These are phyloP conservation scores for Stachybotrys elegans DNA, from an alignment of 2,329 filamentous ascomycete genomes.

Conservation along the genomic window DNA sequence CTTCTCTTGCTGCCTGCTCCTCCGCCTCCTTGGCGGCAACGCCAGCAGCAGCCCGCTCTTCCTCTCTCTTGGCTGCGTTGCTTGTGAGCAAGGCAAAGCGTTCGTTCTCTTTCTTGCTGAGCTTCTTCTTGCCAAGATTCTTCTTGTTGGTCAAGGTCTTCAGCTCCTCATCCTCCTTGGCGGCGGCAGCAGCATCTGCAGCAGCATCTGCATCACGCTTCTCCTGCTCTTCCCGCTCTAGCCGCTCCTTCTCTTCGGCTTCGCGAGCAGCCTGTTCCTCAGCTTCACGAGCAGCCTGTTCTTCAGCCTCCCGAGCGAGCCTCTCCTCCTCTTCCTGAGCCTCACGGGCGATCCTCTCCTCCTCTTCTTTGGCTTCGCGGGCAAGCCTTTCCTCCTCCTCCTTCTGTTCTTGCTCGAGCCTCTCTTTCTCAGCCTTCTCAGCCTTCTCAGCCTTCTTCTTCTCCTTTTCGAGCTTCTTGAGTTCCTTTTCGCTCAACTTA, in stretches of 20 bases:
- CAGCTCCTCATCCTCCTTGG: conserved; percentile 19
- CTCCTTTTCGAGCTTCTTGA: conserved; percentile 45
- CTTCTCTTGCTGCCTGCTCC: conserved; percentile 20
- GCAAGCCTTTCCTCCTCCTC: conserved; percentile 15
- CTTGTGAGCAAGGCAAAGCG: conserved; percentile 20
- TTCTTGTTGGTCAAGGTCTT: conserved; percentile 26
- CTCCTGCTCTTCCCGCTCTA: conserved; percentile 25
- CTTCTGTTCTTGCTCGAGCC: conserved; percentile 16
- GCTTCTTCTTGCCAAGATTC: conserved; percentile 25
- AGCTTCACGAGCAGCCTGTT: conserved; percentile 14
- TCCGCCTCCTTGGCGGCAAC: conserved; percentile 22
- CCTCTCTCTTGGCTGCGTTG: conserved; percentile 13
- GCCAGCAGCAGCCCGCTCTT: conserved; percentile 22
- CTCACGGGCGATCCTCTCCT: conserved; percentile 8
- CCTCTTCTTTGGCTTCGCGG: conserved; percentile 5
- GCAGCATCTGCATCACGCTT: too few species aligned
- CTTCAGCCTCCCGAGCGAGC: conserved; percentile 15
- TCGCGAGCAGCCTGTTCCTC: conserved; percentile 24
- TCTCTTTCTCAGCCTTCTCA: conserved; percentile 32
- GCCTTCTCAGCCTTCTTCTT: conserved; percentile 39
- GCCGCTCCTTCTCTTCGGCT: conserved; percentile 20
- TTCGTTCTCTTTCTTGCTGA: conserved; percentile 21
- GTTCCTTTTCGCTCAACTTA: conserved; percentile 45
- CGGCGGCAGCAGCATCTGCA: conserved; percentile 9
- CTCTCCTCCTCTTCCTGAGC: conserved; percentile 13